Base-by-base conservation (phyloP, 257 asterid genomes). In the Scutellaria galericulata region DNA sequence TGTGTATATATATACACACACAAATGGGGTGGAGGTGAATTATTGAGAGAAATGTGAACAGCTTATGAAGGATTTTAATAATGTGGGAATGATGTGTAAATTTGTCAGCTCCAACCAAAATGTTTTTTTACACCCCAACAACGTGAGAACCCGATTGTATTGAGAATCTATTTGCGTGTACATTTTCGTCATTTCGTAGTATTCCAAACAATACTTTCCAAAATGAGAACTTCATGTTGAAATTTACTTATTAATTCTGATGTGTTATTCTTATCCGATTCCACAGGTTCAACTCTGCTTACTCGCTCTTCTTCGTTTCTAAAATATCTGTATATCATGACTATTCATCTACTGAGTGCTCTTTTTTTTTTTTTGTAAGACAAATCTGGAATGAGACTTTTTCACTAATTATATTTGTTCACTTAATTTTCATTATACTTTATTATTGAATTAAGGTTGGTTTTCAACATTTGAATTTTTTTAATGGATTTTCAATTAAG, bases 71-170 rank as follows among this genome's bases (percentile, higher is more conserved):
- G 3, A 51, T 50, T 59, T 42, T 5, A 55, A 71, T 67, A 80
- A 72, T 59, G 46, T 72, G 78, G 55, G 15, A 73, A 73, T 64
- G 81, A 79, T 64, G 86, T 79, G 89, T 74, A 78, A 31, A 66
- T 71, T 50, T 9, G 83, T 80, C 87, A 75, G 85, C 71, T 69
- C 84, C 82, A 51, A 50, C 81, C 62, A 75, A 42, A 7, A 10
- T 8, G 42, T 10, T 68, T 73, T 75, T 9, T 27, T 61, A 35
- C 71, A 51, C 8, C 27, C 20, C 9, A 31, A 31, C 1, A 31
- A 31, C 37, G 37, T 31, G 37, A 3, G 5, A 0, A 31, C 37
- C 37, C 37, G 3, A 31, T 31, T 31, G 37, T 31, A 4, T 31
- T 31, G 2, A 0, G 53, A 40, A 52, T 48, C 46, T 27, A 24